Percentiles rank a stretch among this genome's conserved stretches.
Conservation (phyloP, 768 basidiomycete species). For the Cystoderma amianthinum region DNA sequence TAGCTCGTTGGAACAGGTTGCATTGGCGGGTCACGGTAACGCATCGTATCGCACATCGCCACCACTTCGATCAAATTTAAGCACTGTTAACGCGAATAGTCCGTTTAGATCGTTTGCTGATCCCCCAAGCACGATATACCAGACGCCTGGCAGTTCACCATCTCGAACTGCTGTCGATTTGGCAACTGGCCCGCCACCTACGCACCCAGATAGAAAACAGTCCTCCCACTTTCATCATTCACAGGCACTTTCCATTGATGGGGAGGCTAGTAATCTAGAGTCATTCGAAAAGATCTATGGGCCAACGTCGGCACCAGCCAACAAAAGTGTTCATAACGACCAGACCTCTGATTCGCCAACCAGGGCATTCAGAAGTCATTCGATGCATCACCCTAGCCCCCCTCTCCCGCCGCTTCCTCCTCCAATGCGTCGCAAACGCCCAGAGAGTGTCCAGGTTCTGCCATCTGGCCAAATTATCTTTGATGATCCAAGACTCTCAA, state of each 20-base stretch:
- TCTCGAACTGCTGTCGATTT: slow-evolving; percentile 8
- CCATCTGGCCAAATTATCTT: slow-evolving; percentile 11
- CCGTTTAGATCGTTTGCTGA: slow-evolving; percentile 10
- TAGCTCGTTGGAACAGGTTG: slow-evolving; percentile 40
- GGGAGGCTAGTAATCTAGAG: slow-evolving; percentile 4
- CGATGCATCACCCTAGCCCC: slow-evolving; percentile 39
- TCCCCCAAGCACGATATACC: slow-evolving; percentile 1
- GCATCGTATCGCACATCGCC: slow-evolving; percentile 3
- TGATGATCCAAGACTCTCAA: background rate
- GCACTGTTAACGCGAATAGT: slow-evolving; percentile 1
- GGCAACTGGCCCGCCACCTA: slow-evolving; percentile 27
- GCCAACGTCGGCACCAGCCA: background rate
- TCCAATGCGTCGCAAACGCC: slow-evolving; percentile 43
- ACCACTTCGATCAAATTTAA: background rate
- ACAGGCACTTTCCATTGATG: background rate
- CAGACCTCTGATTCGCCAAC: slow-evolving; percentile 18
- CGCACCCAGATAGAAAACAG: slow-evolving; percentile 47
- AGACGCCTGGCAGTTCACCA: slow-evolving; percentile 22
- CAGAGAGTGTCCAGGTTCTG: slow-evolving; percentile 57
- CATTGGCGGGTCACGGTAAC: slow-evolving; percentile 20
- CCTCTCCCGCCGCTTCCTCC: slow-evolving; percentile 27
- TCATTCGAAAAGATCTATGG: slow-evolving; percentile 17
- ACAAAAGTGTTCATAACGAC: slow-evolving; percentile 3
- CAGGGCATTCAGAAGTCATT: slow-evolving; percentile 47
- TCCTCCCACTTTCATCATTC: slow-evolving; percentile 3